Conservation (phyloP, 495 filamentous ascomycete genomes). For the Hypoxylon perforatum region DNA sequence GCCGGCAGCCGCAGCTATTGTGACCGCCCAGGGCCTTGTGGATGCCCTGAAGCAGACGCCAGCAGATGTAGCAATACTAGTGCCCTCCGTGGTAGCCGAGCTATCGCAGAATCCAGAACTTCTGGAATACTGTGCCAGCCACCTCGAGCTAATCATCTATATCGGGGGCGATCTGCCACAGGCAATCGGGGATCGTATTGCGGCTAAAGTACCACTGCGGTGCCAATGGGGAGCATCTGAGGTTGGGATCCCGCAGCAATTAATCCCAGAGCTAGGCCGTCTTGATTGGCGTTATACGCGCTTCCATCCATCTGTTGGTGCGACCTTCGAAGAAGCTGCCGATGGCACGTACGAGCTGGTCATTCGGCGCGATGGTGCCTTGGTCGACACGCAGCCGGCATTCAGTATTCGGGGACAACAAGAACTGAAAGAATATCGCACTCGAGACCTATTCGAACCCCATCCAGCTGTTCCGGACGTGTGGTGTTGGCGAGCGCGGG, state of each 20-base stretch:
- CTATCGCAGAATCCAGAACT: constrained; percentile 41
- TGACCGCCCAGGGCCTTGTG: constrained; percentile 49
- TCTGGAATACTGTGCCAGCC: constrained; percentile 46
- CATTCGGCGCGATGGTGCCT: constrained; percentile 45
- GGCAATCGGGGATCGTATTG: constrained; percentile 50
- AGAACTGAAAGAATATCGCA: constrained; percentile 47
- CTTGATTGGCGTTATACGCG: constrained; percentile 51
- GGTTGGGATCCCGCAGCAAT: constrained; percentile 41
- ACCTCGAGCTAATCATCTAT: constrained; percentile 48
- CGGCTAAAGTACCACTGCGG: constrained; percentile 46
- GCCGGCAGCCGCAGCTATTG: constrained; percentile 46
- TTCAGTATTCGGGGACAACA: constrained; percentile 45
- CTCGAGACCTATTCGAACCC: constrained; percentile 57
- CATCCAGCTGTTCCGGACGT: constrained; percentile 51
- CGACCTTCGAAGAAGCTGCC: constrained; percentile 47
- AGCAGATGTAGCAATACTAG: constrained; percentile 36
- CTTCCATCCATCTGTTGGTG: constrained; percentile 49
- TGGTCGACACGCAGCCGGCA: constrained; percentile 43
- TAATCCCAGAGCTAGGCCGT: constrained; percentile 24
- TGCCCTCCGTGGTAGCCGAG: constrained; percentile 41
- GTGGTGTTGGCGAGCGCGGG: constrained; percentile 55
- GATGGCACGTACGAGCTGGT: constrained; percentile 58
- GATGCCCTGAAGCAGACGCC: constrained; percentile 41
- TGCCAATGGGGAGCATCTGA: constrained; percentile 53
- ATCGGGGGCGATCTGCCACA: constrained; percentile 44